Percentiles rank a stretch among this genome's conserved stretches.
Conservation (phyloP, 768 basidiomycete species). For the Lactifluus rugatus region DNA sequence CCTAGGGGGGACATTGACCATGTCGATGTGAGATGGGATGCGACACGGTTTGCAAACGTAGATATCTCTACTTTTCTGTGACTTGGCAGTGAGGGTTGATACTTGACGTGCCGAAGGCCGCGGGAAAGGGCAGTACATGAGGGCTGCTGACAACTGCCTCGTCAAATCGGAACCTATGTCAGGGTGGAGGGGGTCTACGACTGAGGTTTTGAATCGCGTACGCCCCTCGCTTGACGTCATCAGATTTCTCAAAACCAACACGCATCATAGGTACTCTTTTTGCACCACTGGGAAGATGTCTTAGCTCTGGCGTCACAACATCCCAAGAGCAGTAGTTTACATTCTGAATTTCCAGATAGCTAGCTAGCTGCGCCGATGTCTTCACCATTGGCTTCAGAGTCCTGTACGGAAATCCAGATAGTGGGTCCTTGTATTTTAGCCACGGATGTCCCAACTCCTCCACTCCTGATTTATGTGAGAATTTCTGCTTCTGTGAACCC, state of each 20-base stretch:
- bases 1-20: slow-evolving; percentile 72
- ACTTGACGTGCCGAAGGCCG: background rate
- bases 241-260: background rate
- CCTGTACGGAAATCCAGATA: background rate
- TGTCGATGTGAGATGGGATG: slow-evolving; percentile 57
- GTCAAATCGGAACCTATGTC: background rate
- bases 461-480: background rate
- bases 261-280: background rate
- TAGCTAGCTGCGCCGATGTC: background rate
- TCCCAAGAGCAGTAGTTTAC: background rate
- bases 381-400: background rate
- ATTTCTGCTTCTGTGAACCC: background rate
- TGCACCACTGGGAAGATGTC: background rate
- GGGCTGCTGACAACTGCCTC: background rate
- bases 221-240: background rate
- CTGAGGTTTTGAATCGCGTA: background rate
- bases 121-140: slow-evolving; percentile 4
- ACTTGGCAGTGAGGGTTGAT: background rate
- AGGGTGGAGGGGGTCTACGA: background rate
- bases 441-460: background rate
- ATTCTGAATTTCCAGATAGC: background rate
- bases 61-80: background rate
- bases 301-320: background rate
- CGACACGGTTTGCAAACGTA: slow-evolving; percentile 29
- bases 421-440: background rate